Evolutionary conservation across 345 rosid species (phyloP).

Genomic region (Brassica incana): DNA sequence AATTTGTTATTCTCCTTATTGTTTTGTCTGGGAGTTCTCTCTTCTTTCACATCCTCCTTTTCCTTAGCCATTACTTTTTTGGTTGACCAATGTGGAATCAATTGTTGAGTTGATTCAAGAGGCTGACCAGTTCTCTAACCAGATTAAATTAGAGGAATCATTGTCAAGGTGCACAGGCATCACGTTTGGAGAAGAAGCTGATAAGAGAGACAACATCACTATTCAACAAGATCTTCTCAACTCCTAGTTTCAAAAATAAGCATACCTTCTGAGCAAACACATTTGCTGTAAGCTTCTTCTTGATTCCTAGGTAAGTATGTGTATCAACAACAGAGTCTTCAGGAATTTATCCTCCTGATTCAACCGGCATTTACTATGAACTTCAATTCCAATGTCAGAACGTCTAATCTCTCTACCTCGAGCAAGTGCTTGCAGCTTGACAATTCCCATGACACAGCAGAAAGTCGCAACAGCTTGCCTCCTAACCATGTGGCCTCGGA

Average conservation of each 20-base stretch:
- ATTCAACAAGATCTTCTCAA: conserved; percentile 17
- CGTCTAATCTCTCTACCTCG: conserved; percentile 33
- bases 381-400: conserved; percentile 35
- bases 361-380: conserved; percentile 23
- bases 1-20: conserved; percentile 52
- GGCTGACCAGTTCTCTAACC: conserved; percentile 83
- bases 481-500: conserved; percentile 51
- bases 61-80: conserved; percentile 40
- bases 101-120: conserved; percentile 43
- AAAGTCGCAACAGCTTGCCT: conserved; percentile 44
- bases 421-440: conserved; percentile 41
- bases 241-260: conserved; percentile 1
- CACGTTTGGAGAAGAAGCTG: conserved; percentile 75
- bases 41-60: conserved; percentile 44
- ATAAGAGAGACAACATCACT: conserved; percentile 35
- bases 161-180: conserved; percentile 55
- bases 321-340: conserved; percentile 36
- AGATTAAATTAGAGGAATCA: conserved; percentile 48
- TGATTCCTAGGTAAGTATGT: conserved; percentile 41
- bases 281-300: conserved; percentile 57
- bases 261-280: conserved; percentile 71
- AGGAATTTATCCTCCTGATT: conserved; percentile 48
- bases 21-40: conserved; percentile 47
- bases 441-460: conserved; percentile 4
- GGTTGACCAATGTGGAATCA: conserved; percentile 34